Evolutionary conservation across 805 yeast genomes (phyloP).

Genomic region (Torulaspora maleeae): DNA sequence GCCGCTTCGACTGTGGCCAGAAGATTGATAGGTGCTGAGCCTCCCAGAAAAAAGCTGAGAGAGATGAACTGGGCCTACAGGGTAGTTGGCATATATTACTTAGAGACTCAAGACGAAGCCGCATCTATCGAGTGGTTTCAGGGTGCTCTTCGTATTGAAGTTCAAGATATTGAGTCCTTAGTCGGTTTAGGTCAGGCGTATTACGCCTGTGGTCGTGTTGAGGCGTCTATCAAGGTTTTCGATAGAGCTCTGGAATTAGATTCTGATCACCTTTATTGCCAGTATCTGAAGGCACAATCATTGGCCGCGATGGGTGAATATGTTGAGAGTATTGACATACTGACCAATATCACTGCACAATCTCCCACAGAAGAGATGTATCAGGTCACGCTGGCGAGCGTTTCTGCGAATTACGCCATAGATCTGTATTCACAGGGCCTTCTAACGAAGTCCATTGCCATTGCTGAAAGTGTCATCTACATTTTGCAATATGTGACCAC

Average conservation of each 20-base stretch:
- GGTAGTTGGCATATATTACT: conserved; percentile 71
- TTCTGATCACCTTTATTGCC: conserved; percentile 54
- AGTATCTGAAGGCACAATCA: conserved; percentile 63
- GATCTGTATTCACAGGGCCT: conserved; percentile 55
- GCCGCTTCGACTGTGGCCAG: conserved; percentile 70
- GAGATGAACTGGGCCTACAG: conserved; percentile 79
- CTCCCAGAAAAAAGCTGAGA: conserved; percentile 47
- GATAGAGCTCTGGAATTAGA: conserved; percentile 54
- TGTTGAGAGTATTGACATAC: conserved; percentile 50
- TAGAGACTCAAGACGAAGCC: conserved; percentile 66
- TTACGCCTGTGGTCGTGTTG: conserved; percentile 73
- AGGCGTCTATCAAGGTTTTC: conserved; percentile 83
- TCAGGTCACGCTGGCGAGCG: conserved; percentile 51
- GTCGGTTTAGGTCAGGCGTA: conserved; percentile 97
- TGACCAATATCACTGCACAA: conserved; percentile 40
- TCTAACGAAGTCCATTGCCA: conserved; percentile 56
- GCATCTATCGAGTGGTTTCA: conserved; percentile 89
- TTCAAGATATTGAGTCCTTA: conserved; percentile 78
- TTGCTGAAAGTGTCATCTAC: conserved; percentile 45
- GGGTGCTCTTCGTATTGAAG: conserved; percentile 65
- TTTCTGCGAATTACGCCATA: conserved; percentile 51
- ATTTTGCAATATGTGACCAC: conserved; percentile 18
- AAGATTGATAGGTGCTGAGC: conserved; percentile 60
- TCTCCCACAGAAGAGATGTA: conserved; percentile 49
- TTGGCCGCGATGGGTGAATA: conserved; percentile 61